Evolutionary conservation across 177 flowering plant species (phyloP).

Genomic region (Vitis hybrid): DNA sequence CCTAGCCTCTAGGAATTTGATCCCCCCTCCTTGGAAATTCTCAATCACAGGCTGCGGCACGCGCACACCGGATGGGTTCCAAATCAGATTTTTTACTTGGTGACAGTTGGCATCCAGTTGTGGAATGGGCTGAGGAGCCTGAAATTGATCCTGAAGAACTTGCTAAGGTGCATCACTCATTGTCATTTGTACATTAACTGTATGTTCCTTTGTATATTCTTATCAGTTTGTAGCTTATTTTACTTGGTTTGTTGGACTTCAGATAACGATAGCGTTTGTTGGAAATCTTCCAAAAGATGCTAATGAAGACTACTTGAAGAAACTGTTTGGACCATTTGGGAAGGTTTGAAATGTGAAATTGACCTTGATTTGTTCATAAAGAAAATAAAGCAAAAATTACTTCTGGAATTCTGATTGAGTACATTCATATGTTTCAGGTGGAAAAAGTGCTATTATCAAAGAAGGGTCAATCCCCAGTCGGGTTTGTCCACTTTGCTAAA

Average conservation of each 20-base stretch:
- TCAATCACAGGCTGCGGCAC: slow-evolving; percentile 52
- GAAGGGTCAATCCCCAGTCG: slow-evolving; percentile 34
- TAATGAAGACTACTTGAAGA: slow-evolving; percentile 28
- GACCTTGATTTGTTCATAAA: neutral
- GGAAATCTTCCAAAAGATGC: slow-evolving; percentile 33
- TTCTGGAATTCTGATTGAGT: neutral
- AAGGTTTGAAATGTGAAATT: slow-evolving; percentile 21
- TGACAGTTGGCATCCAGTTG: slow-evolving; percentile 38
- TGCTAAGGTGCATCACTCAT: slow-evolving; percentile 29
- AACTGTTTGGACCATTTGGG: slow-evolving; percentile 35
- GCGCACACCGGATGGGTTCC: slow-evolving; percentile 32
- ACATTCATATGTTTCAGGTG: slow-evolving; percentile 23
- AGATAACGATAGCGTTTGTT: slow-evolving; percentile 44
- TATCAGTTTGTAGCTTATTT: neutral
- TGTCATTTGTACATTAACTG: neutral
- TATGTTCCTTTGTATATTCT: neutral
- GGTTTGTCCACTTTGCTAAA: slow-evolving; percentile 38
- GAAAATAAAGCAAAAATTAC: neutral
- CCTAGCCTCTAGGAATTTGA: slow-evolving; percentile 23
- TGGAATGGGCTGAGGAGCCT: slow-evolving; percentile 45
- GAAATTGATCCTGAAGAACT: slow-evolving; percentile 36
- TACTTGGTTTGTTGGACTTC: slow-evolving; percentile 3
- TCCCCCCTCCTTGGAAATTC: slow-evolving; percentile 29
- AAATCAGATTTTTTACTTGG: slow-evolving; percentile 38
- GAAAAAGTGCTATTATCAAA: slow-evolving; percentile 42